These are phyloP conservation scores for Pyricularia grisea DNA, from an alignment of 2,329 filamentous ascomycete genomes.

Conservation along the genomic window DNA sequence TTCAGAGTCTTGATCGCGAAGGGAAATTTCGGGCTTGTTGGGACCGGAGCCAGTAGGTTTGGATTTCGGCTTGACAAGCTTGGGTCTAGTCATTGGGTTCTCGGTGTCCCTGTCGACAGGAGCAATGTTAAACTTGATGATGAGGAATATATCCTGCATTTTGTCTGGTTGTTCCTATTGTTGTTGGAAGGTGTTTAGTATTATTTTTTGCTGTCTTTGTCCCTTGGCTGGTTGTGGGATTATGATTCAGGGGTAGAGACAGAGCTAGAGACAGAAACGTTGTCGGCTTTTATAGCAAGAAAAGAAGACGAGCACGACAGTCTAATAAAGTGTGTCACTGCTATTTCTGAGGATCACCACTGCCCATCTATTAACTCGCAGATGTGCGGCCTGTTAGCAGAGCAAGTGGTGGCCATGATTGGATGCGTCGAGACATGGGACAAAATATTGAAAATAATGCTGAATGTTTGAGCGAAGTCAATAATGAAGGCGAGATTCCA, in stretches of 20 bases:
- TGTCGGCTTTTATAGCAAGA: background rate
- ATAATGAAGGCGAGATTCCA: background rate
- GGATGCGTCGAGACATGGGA: background rate
- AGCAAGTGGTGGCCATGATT: background rate
- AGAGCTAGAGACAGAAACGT: background rate
- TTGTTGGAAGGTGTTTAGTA: background rate
- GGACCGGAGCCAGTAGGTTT: too few species aligned
- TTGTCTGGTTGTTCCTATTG: background rate
- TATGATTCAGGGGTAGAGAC: background rate
- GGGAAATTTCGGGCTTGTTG: background rate
- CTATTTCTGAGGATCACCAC: background rate
- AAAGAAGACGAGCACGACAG: background rate
- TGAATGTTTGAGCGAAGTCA: background rate
- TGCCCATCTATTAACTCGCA: background rate
- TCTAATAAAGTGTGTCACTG: background rate
- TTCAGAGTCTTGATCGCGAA: background rate
- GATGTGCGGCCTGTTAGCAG: background rate
- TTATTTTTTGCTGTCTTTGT: background rate
- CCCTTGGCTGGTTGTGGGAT: background rate
- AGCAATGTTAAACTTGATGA: background rate
- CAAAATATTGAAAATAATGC: background rate
- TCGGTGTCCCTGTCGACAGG: too few species aligned
- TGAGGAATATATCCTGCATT: background rate
- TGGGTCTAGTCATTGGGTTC: too few species aligned
- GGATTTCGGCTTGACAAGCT: too few species aligned